Base-by-base conservation (phyloP, 2,329 filamentous ascomycete genomes). In the Penicillium sp. region DNA sequence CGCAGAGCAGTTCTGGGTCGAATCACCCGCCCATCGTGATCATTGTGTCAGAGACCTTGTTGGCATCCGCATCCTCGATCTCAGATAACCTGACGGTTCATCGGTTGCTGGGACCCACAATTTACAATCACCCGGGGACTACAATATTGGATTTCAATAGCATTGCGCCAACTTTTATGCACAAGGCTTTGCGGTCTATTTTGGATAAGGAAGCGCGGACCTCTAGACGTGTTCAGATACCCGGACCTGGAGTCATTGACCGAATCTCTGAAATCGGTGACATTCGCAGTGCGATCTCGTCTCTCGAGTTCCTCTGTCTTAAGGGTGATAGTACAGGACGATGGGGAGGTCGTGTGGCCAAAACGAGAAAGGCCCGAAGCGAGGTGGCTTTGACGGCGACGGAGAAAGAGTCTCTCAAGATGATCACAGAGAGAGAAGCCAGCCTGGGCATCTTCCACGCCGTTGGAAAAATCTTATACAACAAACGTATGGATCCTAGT, bases 361-460 rank as follows among this genome's bases (percentile, higher is more conserved):
- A 88, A 63, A 68, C 77, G 3, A 90, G 86, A 65, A 85, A 81
- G 57, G 72, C 71, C 16, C 75, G 82, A 8, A 71, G 74, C 3
- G 55, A 54, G 5, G 56, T 55, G 28, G 52, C 56, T 10, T 70
- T 95, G 50, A 95, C 90, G 0, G 80, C 80, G 53, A 84, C 86
- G 63, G 93, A 97, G 67, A 77, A 81, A 50, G 86, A 95, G 55
- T 91, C 84, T 4, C 71, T 97, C 9, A 83, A 89, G 63, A 75
- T 93, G 51, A 81, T 97, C 18, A 89, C 88, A 0, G 89, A 91
- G 63, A 82, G 93, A 48, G 93, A 97, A 72, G 86, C 88, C 13
- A 95, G 86, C 55, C 76, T 99, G 2, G 93, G 92, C 1, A 89
- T 99, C 42, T 99, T 99, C 64, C 93, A 99, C 67, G 90, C 93